A percentile compares a stretch with the other conserved stretches of the same genome.
Conservation (phyloP, 179 eudicot genomes). For the Heliamphora pulchella region DNA sequence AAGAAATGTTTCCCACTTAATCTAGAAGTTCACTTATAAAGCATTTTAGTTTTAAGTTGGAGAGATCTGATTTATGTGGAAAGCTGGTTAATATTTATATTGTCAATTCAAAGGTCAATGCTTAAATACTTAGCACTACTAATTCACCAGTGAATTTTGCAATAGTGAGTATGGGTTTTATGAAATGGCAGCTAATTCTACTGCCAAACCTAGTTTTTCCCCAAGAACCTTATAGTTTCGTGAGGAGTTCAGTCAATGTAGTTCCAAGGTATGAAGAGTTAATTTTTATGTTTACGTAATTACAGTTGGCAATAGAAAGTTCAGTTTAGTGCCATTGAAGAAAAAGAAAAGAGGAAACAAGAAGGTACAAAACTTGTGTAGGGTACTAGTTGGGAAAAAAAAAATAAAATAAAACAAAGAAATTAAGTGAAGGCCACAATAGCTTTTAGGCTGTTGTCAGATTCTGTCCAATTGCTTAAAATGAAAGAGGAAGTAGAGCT, state of each 20-base stretch:
- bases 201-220: not conserved
- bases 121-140: not conserved
- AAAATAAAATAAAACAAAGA: not conserved
- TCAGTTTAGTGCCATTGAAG: too few relatives aligned
- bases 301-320: not conserved
- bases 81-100: not conserved
- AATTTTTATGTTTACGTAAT: not conserved
- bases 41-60: not conserved
- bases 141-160: not conserved
- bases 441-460: not conserved
- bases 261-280: not conserved
- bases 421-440: not conserved
- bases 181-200: not conserved
- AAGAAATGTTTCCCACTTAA: not conserved
- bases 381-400: not conserved
- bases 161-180: not conserved
- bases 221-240: too few relatives aligned
- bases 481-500: too few relatives aligned
- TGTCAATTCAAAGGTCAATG: not conserved
- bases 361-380: not conserved
- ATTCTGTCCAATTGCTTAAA: too few relatives aligned
- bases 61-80: not conserved
- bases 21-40: not conserved
- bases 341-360: not conserved
- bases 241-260: not conserved